phyloP scores from a whole-genome alignment of 2,329 filamentous ascomycete species.

The Sporothrix euskadiensis region DNA sequence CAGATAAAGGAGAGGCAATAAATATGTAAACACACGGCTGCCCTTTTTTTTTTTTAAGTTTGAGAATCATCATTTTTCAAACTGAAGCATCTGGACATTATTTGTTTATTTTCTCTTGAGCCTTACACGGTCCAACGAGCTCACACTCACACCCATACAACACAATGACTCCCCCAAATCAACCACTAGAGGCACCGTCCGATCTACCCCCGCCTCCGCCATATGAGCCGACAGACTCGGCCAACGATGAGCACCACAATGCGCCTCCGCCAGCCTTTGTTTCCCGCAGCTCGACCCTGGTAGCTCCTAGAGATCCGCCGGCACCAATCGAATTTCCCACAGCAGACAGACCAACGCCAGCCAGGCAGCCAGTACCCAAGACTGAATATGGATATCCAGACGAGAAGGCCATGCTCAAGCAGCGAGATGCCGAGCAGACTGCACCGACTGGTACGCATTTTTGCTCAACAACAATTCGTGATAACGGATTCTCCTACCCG shows the following conservation, averaged over 20 bases:
- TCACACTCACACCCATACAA: not conserved
- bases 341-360: not conserved
- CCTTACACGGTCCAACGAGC: not conserved
- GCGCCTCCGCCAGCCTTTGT: not conserved
- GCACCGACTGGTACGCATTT: not conserved
- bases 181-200: not conserved
- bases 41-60: not conserved
- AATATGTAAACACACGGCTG: not conserved
- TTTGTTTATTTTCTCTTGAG: not conserved
- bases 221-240: not conserved
- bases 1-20: slow-evolving; percentile 6
- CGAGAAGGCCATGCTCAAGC: slow-evolving; percentile 15
- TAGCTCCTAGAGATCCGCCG: not conserved
- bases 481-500: not conserved
- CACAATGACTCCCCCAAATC: not conserved
- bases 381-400: not conserved
- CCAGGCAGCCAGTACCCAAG: not conserved
- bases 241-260: not conserved
- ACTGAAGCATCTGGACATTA: no score
- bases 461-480: not conserved
- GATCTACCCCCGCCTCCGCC: slow-evolving; percentile 1
- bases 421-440: slow-evolving; percentile 13
- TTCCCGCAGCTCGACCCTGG: not conserved
- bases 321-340: not conserved
- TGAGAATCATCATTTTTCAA: not conserved